Evolutionary conservation across 164 flowering plant genomes (phyloP).

Genomic region (Stephania japonica): DNA sequence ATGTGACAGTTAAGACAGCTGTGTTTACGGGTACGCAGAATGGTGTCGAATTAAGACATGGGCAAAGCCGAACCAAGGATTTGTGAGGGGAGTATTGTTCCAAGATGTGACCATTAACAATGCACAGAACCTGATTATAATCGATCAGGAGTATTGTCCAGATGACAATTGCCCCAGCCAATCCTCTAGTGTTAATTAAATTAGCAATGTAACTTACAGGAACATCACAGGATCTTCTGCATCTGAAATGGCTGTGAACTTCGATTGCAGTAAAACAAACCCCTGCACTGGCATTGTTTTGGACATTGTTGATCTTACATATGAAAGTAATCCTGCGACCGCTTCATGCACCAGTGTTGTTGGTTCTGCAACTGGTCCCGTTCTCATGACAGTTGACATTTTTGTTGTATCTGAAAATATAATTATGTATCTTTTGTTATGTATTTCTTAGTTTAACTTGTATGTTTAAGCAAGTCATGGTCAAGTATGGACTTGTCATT

Average conservation of each 20-base stretch:
- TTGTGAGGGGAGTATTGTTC: constrained; percentile 9
- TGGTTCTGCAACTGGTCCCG: not conserved
- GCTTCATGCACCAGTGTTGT: constrained; percentile 6
- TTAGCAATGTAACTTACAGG: constrained; percentile 6
- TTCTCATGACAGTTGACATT: too few relatives aligned
- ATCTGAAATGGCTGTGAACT: constrained; percentile 4
- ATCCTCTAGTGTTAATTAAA: not conserved
- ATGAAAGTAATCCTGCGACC: not conserved
- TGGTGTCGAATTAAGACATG: constrained; percentile 15
- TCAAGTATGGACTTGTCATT: too few relatives aligned
- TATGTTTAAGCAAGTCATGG: too few relatives aligned
- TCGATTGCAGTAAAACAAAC: constrained; percentile 7
- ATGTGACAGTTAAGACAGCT: constrained; percentile 14
- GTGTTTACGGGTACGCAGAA: constrained; percentile 8
- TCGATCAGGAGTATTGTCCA: constrained; percentile 13
- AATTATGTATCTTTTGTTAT: too few relatives aligned
- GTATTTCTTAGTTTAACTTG: too few relatives aligned
- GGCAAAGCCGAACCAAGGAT: constrained; percentile 12
- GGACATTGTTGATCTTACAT: constrained; percentile 10
- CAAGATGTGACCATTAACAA: constrained; percentile 8
- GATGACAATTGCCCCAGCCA: not conserved
- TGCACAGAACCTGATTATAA: constrained; percentile 8
- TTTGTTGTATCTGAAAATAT: too few relatives aligned
- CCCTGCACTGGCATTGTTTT: constrained; percentile 9
- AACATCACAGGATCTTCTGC: constrained; percentile 7